Conservation (phyloP, 2,329 filamentous ascomycete species). For the Domatiomyces catenatus region DNA sequence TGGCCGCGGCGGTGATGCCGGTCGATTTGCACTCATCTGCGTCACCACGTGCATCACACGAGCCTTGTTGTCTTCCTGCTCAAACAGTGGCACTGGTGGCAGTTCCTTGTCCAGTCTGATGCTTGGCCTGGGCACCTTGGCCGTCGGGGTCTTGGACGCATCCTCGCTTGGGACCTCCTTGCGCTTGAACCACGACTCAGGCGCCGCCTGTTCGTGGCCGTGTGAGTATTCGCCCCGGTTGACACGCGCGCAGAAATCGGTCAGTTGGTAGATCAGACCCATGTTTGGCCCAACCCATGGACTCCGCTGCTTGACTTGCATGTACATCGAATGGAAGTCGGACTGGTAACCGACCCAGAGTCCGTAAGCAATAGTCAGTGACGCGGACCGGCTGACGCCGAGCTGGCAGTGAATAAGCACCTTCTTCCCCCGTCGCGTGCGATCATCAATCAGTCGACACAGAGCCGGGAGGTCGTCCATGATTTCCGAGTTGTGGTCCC, state of each 20-base stretch:
- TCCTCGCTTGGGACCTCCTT: background rate
- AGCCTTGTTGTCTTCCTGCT: conserved; percentile 4
- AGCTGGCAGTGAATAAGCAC: conserved; percentile 51
- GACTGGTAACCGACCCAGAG: conserved; percentile 47
- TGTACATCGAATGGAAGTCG: conserved; percentile 51
- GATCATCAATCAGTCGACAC: conserved; percentile 46
- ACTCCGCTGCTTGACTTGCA: conserved; percentile 47
- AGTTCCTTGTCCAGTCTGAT: conserved; percentile 8
- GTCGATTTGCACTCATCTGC: conserved; percentile 3
- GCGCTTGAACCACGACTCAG: conserved; percentile 9
- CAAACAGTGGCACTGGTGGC: conserved; percentile 16
- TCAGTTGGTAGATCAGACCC: conserved; percentile 53
- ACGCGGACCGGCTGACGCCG: conserved; percentile 50
- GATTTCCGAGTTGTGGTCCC: conserved; percentile 55
- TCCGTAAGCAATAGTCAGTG: conserved; percentile 49
- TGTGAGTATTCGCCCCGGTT: conserved; percentile 19
- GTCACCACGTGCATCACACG: background rate
- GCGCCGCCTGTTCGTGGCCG: conserved; percentile 2
- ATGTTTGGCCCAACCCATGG: conserved; percentile 55
- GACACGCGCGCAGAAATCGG: conserved; percentile 41
- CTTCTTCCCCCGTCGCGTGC: conserved; percentile 41
- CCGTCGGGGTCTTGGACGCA: background rate
- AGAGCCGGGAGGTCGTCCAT: conserved; percentile 45
- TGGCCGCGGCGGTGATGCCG: conserved; percentile 6
- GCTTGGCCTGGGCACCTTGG: background rate